A percentile compares a stretch with the other conserved stretches of the same genome.
Conservation (phyloP, 495 filamentous ascomycete species). For the Cetradonia linearis region DNA sequence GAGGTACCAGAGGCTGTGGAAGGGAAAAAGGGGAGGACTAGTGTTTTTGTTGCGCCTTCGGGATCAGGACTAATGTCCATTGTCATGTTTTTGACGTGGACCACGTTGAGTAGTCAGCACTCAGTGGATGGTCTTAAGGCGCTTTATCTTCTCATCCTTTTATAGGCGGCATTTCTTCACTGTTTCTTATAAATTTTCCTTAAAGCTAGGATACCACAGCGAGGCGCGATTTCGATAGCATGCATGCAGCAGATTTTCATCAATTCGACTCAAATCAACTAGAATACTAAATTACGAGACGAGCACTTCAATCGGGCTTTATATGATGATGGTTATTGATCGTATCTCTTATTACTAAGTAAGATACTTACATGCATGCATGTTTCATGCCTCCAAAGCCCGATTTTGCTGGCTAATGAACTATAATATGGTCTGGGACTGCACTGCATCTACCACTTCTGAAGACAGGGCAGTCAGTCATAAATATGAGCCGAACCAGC, state of each 20-base stretch:
- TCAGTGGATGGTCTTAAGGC: not conserved
- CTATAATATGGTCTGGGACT: constrained; percentile 9
- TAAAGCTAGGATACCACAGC: constrained; percentile 15
- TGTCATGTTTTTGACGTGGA: not conserved
- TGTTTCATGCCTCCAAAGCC: no score
- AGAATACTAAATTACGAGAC: not conserved
- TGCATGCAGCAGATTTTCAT: not conserved
- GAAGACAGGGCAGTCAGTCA: not conserved
- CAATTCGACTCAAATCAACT: not conserved
- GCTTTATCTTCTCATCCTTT: not conserved
- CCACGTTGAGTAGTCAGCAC: not conserved
- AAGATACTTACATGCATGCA: no score
- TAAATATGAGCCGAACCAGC: not conserved
- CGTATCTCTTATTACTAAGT: no score
- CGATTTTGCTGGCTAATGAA: no score
- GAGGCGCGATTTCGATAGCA: not conserved
- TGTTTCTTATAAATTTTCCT: not conserved
- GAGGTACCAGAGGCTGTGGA: not conserved
- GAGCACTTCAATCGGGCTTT: not conserved
- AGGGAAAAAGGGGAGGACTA: not conserved
- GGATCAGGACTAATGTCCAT: not conserved
- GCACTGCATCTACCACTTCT: not conserved
- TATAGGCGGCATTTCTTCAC: not conserved
- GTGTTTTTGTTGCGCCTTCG: not conserved
- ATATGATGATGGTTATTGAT: no score